Percentiles rank a stretch among this genome's conserved stretches.
phyloP scores from a whole-genome alignment of 345 rosid species.

The Luvunga scandens region DNA sequence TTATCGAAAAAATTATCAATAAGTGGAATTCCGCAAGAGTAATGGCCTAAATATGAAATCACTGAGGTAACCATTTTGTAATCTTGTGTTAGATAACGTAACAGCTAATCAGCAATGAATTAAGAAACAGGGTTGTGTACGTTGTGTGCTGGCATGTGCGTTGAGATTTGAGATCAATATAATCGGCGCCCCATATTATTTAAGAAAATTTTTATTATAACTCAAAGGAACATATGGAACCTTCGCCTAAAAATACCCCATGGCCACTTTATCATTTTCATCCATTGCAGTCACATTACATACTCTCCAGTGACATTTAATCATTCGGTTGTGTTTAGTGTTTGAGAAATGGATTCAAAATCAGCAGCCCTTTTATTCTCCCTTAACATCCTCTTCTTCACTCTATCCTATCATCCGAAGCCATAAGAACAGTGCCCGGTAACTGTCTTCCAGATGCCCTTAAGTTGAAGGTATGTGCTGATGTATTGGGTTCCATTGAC shows the following conservation, averaged over 20 bases:
- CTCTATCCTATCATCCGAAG: not conserved
- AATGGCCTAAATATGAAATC: not conserved
- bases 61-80: not conserved
- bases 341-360: not conserved
- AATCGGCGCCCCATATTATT: not conserved
- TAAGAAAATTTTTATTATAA: too few species aligned
- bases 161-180: not conserved
- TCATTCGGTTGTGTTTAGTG: not conserved
- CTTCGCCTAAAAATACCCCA: not conserved
- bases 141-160: too few species aligned
- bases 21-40: not conserved
- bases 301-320: not conserved
- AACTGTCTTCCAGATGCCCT: not conserved
- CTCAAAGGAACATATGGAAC: too few species aligned
- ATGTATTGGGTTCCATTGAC: not conserved
- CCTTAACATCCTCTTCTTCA: conserved; percentile 1
- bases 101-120: not conserved
- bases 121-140: too few species aligned
- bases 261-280: not conserved
- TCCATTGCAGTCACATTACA: not conserved
- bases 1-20: too few species aligned
- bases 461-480: not conserved
- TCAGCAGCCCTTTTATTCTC: not conserved
- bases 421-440: not conserved
- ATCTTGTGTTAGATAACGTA: not conserved